phyloP scores from a whole-genome alignment of 768 basidiomycete genomes.

The Naganishia vishniacii region DNA sequence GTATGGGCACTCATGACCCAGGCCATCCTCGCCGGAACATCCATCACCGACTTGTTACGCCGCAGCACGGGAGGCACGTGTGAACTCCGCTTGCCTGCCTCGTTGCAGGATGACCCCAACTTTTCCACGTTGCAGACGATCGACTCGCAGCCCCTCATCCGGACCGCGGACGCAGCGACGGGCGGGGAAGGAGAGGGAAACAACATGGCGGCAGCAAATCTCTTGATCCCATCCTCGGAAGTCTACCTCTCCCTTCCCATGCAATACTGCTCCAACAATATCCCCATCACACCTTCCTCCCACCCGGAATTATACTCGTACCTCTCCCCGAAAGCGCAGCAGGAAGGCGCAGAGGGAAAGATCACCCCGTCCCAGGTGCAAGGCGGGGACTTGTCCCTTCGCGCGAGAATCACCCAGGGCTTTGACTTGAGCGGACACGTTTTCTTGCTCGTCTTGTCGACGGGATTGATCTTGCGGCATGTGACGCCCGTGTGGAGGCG shows the following conservation, averaged over 20 bases:
- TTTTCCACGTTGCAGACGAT: conserved; percentile 56
- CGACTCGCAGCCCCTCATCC: conserved; percentile 21
- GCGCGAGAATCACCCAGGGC: conserved; percentile 66
- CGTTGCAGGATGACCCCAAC: conserved; percentile 32
- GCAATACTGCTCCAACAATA: conserved; percentile 53
- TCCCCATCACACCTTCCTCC: conserved; percentile 56
- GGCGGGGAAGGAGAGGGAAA: background rate
- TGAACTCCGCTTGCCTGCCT: conserved; percentile 48
- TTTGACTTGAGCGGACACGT: conserved; percentile 93
- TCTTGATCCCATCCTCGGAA: conserved; percentile 13
- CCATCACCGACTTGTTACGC: conserved; percentile 11
- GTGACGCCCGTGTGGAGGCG: conserved; percentile 51
- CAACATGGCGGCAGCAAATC: too few species aligned
- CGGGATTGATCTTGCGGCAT: conserved; percentile 73
- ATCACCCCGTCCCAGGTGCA: conserved; percentile 22
- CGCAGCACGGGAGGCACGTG: conserved; percentile 17
- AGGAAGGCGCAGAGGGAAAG: conserved; percentile 36
- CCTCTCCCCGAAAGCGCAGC: conserved; percentile 51
- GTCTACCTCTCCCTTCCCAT: conserved; percentile 19
- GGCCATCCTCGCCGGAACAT: conserved; percentile 17
- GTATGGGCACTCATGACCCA: conserved; percentile 25
- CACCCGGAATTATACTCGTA: conserved; percentile 61
- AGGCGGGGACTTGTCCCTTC: conserved; percentile 8
- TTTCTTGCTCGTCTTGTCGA: conserved; percentile 76
- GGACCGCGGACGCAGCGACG: conserved; percentile 1